These are phyloP conservation scores for Pistacia atlantica DNA, from an alignment of 345 rosid species.

Conservation along the genomic window DNA sequence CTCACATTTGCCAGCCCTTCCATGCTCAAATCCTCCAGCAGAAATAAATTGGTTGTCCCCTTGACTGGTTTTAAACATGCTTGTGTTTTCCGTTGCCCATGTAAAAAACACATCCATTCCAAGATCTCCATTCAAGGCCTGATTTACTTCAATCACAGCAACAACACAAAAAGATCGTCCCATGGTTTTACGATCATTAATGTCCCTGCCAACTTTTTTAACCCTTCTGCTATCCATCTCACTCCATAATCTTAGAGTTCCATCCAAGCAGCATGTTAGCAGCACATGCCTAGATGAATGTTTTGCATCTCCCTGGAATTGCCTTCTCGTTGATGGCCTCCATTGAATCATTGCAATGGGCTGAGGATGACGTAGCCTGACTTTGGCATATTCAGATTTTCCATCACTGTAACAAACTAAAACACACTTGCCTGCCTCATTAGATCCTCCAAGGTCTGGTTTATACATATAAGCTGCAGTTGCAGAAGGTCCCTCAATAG, in stretches of 20 bases:
- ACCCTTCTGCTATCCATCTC: slow-evolving; percentile 67
- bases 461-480: slow-evolving; percentile 49
- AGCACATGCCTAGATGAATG: slow-evolving; percentile 50
- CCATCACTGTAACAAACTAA: slow-evolving; percentile 49
- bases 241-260: slow-evolving; percentile 84
- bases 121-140: slow-evolving; percentile 53
- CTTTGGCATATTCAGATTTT: slow-evolving; percentile 43
- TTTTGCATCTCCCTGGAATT: slow-evolving; percentile 33
- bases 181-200: slow-evolving; percentile 36
- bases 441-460: slow-evolving; percentile 35
- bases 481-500: slow-evolving; percentile 72
- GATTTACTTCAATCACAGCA: slow-evolving; percentile 77
- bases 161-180: slow-evolving; percentile 57
- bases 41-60: slow-evolving; percentile 42
- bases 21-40: slow-evolving; percentile 38
- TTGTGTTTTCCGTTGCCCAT: slow-evolving; percentile 70
- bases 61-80: slow-evolving; percentile 47
- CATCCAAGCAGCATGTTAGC: slow-evolving; percentile 88
- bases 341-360: slow-evolving; percentile 80
- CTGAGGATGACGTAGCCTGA: slow-evolving; percentile 67
- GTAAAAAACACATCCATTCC: slow-evolving; percentile 53
- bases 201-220: slow-evolving; percentile 55
- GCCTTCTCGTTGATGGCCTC: slow-evolving; percentile 62
- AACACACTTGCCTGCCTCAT: slow-evolving; percentile 49
- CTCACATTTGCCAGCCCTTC: slow-evolving; percentile 60